These are phyloP conservation scores for Tylopilus balloui DNA, from an alignment of 768 basidiomycete species.

Conservation along the genomic window DNA sequence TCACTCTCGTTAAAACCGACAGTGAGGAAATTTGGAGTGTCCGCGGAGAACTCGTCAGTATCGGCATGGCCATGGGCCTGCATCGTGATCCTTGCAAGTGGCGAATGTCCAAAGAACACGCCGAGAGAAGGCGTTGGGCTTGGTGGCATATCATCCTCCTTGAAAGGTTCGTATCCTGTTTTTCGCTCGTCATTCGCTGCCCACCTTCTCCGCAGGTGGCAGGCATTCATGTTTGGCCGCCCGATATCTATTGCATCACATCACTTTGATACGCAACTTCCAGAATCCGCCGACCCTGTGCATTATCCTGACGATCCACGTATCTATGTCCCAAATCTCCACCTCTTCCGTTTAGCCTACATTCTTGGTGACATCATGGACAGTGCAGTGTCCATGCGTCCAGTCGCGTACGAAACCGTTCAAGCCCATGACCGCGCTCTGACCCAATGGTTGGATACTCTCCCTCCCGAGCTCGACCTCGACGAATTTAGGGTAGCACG, in stretches of 20 bases:
- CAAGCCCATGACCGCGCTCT: slow-evolving; percentile 68
- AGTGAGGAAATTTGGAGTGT: slow-evolving; percentile 80
- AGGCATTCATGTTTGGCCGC: slow-evolving; percentile 82
- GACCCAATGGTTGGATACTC: slow-evolving; percentile 70
- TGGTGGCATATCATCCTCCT: slow-evolving; percentile 88
- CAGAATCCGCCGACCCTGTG: slow-evolving; percentile 52
- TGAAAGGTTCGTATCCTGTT: slow-evolving; percentile 53
- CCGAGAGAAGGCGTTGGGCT: slow-evolving; percentile 80
- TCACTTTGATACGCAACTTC: slow-evolving; percentile 79
- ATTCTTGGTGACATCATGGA: slow-evolving; percentile 84
- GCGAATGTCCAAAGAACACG: slow-evolving; percentile 61
- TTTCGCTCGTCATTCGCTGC: background rate
- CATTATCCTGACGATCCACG: slow-evolving; percentile 51
- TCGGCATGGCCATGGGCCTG: slow-evolving; percentile 78
- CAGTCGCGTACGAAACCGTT: slow-evolving; percentile 72
- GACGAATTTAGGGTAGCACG: slow-evolving; percentile 74
- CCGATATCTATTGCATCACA: slow-evolving; percentile 72
- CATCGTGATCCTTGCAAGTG: slow-evolving; percentile 84
- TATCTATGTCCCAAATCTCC: slow-evolving; percentile 69
- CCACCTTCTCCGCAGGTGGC: slow-evolving; percentile 53
- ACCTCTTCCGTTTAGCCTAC: slow-evolving; percentile 71
- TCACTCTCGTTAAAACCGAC: slow-evolving; percentile 68
- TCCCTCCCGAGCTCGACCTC: slow-evolving; percentile 68
- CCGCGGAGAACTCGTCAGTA: slow-evolving; percentile 66
- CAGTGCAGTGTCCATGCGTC: slow-evolving; percentile 73